These are phyloP conservation scores for Monosporascus sp. DNA, from an alignment of 2,329 filamentous ascomycete species.

Conservation along the genomic window DNA sequence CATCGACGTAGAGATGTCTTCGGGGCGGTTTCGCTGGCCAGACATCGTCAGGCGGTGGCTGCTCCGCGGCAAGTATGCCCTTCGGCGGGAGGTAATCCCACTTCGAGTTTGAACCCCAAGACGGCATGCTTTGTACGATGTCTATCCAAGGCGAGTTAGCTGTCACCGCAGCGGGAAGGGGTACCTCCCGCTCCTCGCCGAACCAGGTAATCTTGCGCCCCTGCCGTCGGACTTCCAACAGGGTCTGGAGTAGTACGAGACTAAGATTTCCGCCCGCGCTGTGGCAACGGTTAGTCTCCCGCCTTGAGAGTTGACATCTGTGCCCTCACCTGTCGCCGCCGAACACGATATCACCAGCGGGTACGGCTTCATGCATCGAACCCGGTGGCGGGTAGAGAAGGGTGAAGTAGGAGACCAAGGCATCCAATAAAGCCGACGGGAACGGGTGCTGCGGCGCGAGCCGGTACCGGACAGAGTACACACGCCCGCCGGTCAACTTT, in stretches of 20 bases:
- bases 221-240: slow-evolving; percentile 56
- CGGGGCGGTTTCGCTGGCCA: slow-evolving; percentile 56
- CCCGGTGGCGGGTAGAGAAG: slow-evolving; percentile 66
- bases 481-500: slow-evolving; percentile 60
- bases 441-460: slow-evolving; percentile 72
- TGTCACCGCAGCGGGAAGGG: slow-evolving; percentile 61
- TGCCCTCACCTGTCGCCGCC: slow-evolving; percentile 57
- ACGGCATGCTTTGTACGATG: slow-evolving; percentile 58
- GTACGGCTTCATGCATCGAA: slow-evolving; percentile 61
- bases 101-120: slow-evolving; percentile 41
- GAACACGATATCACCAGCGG: slow-evolving; percentile 62
- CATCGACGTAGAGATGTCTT: slow-evolving; percentile 48
- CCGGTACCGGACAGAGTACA: slow-evolving; percentile 69
- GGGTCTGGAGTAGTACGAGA: slow-evolving; percentile 60
- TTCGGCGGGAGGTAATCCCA: slow-evolving; percentile 62
- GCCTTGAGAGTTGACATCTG: neutral
- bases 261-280: slow-evolving; percentile 70
- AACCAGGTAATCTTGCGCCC: slow-evolving; percentile 52
- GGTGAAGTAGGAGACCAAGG: slow-evolving; percentile 65
- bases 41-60: slow-evolving; percentile 40
- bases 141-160: slow-evolving; percentile 68
- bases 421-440: slow-evolving; percentile 68
- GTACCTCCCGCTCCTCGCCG: slow-evolving; percentile 51
- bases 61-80: slow-evolving; percentile 24
- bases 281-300: neutral